Conservation (phyloP, 352 stramenopile species). For the Nannochloropsis limnetica region DNA sequence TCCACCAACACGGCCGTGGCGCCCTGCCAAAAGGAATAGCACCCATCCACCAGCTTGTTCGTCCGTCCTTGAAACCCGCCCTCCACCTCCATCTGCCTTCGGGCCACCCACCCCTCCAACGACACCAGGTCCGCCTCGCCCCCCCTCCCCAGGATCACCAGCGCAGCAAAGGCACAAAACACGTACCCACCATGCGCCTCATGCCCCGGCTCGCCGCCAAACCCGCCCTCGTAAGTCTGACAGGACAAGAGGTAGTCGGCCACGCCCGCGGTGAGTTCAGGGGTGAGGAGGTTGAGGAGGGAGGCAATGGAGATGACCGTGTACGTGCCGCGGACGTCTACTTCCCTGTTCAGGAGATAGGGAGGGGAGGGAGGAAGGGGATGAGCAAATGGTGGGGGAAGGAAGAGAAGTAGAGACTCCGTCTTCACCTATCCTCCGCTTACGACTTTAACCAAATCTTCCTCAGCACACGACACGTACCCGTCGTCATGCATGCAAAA, state of each 20-base stretch:
- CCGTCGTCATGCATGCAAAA: conserved; percentile 95
- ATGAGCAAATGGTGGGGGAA: neutral
- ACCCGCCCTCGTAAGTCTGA: conserved; percentile 96
- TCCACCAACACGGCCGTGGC: conserved; percentile 65
- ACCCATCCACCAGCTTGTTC: conserved; percentile 99
- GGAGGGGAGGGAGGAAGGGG: no score
- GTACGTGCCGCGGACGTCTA: conserved; percentile 93
- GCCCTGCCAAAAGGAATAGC: conserved; percentile 99
- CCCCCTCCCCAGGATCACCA: conserved; percentile 75
- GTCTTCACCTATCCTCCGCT: neutral
- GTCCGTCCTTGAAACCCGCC: conserved; percentile 82
- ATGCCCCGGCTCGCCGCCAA: conserved; percentile 69
- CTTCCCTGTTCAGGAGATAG: conserved; percentile 61
- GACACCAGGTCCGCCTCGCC: conserved; percentile 55
- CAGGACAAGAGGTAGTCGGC: conserved; percentile 66
- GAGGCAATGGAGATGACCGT: conserved; percentile 83
- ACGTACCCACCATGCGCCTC: conserved; percentile 98
- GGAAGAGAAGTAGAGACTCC: neutral
- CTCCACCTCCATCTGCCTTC: conserved; percentile 84
- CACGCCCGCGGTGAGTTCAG: conserved; percentile 54
- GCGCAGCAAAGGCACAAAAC: conserved; percentile 86
- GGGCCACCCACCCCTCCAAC: conserved; percentile 72
- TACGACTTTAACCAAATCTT: neutral
- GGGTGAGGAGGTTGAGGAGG: conserved; percentile 80
- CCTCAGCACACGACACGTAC: conserved; percentile 50